These are phyloP conservation scores for Cocos nucifera DNA, from an alignment of 176 grass and related monocot species.

Conservation along the genomic window DNA sequence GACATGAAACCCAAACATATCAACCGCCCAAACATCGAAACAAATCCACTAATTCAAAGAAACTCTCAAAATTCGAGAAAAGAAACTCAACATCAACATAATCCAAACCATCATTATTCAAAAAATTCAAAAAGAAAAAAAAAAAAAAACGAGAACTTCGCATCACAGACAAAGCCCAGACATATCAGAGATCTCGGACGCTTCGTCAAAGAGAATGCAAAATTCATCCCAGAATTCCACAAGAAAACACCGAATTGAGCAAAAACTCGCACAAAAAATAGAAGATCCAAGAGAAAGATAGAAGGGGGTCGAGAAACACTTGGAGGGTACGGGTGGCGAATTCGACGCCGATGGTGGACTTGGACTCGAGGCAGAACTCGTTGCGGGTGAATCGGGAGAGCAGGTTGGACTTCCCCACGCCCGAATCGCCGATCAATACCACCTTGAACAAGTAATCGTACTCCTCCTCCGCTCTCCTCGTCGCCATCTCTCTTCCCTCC, in stretches of 20 bases:
- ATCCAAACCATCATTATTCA: too few species aligned
- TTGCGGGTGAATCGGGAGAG: conserved; percentile 11
- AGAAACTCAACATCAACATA: too few species aligned
- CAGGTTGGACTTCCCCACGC: conserved; percentile 5
- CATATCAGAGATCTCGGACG: too few species aligned
- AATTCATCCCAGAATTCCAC: too few species aligned
- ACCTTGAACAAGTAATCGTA: conserved; percentile 13
- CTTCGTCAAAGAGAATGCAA: too few species aligned
- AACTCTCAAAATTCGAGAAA: too few species aligned
- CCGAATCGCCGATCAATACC: conserved; percentile 8
- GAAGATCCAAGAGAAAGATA: background rate
- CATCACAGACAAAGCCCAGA: too few species aligned
- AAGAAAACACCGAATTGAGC: background rate
- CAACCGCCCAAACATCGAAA: too few species aligned
- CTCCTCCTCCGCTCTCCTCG: conserved; percentile 9
- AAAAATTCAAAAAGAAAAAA: too few species aligned
- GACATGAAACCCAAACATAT: too few species aligned
- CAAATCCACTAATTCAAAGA: too few species aligned
- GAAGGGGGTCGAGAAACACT: background rate
- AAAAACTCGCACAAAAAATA: background rate
- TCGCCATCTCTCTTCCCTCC: background rate
- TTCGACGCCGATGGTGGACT: conserved; percentile 13
- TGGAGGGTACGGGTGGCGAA: conserved; percentile 5
- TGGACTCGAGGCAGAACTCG: conserved; percentile 11
- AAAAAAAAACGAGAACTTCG: too few species aligned